Percentiles rank a stretch among this genome's conserved stretches.
Evolutionary conservation across 176 grass and related monocot species (phyloP).

Genomic region (Elaeis guineensis): DNA sequence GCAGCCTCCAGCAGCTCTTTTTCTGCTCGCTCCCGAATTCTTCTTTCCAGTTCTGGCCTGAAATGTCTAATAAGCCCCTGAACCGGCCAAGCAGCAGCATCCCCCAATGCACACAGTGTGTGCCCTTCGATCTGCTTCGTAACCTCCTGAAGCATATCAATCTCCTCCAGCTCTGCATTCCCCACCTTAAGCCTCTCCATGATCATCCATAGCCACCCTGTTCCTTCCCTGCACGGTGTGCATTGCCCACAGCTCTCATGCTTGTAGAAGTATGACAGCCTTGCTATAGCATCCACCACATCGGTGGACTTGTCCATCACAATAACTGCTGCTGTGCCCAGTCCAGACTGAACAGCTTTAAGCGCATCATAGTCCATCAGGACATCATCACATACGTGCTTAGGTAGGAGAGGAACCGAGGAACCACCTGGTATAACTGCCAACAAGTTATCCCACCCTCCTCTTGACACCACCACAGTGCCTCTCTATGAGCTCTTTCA

Average conservation of each 20-base stretch:
- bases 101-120: slow-evolving; percentile 76
- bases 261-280: slow-evolving; percentile 88
- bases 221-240: slow-evolving; percentile 90
- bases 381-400: slow-evolving; percentile 35
- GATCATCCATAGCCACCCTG: slow-evolving; percentile 90
- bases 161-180: slow-evolving; percentile 83
- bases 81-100: slow-evolving; percentile 88
- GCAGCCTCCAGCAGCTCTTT: slow-evolving; percentile 62
- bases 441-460: slow-evolving; percentile 91
- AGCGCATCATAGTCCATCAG: slow-evolving; percentile 94
- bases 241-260: slow-evolving; percentile 96
- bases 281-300: slow-evolving; percentile 82
- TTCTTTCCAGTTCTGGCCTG: slow-evolving; percentile 87
- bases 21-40: slow-evolving; percentile 70
- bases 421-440: slow-evolving; percentile 5
- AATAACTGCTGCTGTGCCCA: slow-evolving; percentile 81
- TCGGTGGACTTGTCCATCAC: slow-evolving; percentile 96
- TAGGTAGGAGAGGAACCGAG: no score
- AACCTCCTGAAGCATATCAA: slow-evolving; percentile 90
- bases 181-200: slow-evolving; percentile 98
- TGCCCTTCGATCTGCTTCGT: slow-evolving; percentile 97
- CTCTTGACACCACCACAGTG: slow-evolving; percentile 90
- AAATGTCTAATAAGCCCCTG: slow-evolving; percentile 93
- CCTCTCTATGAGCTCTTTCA: slow-evolving; percentile 68
- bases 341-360: slow-evolving; percentile 68